Evolutionary conservation across 495 filamentous ascomycete genomes (phyloP).

Genomic region (Aspergillus cavernicola): DNA sequence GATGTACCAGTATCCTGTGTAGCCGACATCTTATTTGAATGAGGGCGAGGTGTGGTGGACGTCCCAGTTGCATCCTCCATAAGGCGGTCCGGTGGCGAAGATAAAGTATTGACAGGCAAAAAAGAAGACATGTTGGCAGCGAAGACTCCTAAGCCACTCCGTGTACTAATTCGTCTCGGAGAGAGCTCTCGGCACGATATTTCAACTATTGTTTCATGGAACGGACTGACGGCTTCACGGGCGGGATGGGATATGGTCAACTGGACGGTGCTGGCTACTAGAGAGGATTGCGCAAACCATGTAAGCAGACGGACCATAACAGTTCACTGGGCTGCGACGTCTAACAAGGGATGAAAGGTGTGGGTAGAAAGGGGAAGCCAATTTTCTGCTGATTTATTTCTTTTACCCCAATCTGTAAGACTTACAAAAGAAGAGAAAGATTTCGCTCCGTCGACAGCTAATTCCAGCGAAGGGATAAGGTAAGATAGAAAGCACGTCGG

Average conservation of each 20-base stretch:
- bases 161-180: constrained; percentile 18
- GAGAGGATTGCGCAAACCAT: constrained; percentile 20
- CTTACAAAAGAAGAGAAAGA: constrained; percentile 12
- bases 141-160: constrained; percentile 19
- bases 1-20: constrained; percentile 29
- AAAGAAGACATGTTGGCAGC: constrained; percentile 56
- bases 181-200: constrained; percentile 14
- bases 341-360: constrained; percentile 10
- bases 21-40: constrained; percentile 34
- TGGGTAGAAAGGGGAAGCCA: constrained; percentile 4
- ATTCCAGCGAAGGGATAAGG: constrained; percentile 15
- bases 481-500: constrained; percentile 12
- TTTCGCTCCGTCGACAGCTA: neutral
- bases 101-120: constrained; percentile 71
- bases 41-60: constrained; percentile 61
- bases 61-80: constrained; percentile 54
- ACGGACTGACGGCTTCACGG: constrained; percentile 8
- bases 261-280: constrained; percentile 20
- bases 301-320: constrained; percentile 22
- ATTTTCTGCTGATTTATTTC: constrained; percentile 3
- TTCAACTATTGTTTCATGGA: constrained; percentile 8
- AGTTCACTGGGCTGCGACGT: constrained; percentile 4
- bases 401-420: constrained; percentile 3
- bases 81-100: constrained; percentile 49
- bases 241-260: constrained; percentile 16